Percentiles rank a stretch among this genome's conserved stretches.
Conservation (phyloP, 768 basidiomycete species). For the Sarcomyxa edulis region DNA sequence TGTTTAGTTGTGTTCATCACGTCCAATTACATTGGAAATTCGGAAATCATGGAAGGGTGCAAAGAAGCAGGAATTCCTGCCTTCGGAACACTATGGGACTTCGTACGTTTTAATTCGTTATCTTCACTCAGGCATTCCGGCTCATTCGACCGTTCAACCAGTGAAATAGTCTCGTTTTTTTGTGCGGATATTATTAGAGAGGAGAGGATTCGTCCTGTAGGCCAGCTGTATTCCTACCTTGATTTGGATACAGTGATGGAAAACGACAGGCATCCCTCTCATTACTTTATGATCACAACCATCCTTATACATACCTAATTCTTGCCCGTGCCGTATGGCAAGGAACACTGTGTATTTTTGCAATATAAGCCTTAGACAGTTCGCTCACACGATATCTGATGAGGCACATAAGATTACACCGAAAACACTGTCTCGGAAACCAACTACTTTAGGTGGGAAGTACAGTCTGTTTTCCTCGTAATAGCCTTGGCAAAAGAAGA, state of each 20-base stretch:
- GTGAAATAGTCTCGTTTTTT: slow-evolving; percentile 2
- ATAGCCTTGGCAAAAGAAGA: too few species aligned
- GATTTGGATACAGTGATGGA: neutral
- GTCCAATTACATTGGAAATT: slow-evolving; percentile 76
- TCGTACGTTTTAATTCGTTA: slow-evolving; percentile 27
- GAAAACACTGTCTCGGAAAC: neutral
- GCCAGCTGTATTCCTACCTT: slow-evolving; percentile 4
- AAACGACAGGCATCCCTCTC: neutral
- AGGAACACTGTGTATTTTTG: neutral
- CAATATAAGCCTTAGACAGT: neutral
- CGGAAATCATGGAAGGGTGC: slow-evolving; percentile 76
- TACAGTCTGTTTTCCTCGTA: slow-evolving; percentile 1
- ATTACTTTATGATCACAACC: neutral
- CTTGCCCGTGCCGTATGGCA: neutral
- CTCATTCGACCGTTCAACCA: slow-evolving; percentile 16
- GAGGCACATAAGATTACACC: neutral
- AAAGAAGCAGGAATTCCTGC: slow-evolving; percentile 63
- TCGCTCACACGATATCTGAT: neutral
- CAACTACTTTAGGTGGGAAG: neutral
- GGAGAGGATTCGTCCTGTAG: slow-evolving; percentile 1
- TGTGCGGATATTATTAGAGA: slow-evolving; percentile 1
- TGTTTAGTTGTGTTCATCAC: slow-evolving; percentile 81
- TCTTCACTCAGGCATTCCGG: slow-evolving; percentile 7
- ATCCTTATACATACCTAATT: neutral
- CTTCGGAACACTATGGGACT: slow-evolving; percentile 65